Conservation (phyloP, 768 basidiomycete genomes). For the Pleurotus tuber-regium region DNA sequence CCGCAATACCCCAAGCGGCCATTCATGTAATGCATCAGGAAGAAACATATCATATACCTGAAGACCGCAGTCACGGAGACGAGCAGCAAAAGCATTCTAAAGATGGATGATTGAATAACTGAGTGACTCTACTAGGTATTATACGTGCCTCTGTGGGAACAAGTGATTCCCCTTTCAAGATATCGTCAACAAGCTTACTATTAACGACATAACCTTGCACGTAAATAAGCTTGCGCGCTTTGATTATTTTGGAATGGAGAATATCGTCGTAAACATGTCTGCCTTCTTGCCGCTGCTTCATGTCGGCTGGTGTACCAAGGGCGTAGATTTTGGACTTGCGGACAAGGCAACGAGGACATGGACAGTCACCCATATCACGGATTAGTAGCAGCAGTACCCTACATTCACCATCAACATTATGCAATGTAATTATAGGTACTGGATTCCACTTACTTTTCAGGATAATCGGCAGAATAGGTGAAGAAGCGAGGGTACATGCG, state of each 20-base stretch:
- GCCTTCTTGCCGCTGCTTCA: background rate
- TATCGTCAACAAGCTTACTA: slow-evolving; percentile 20
- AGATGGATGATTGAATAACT: background rate
- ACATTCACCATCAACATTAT: background rate
- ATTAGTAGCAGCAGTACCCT: slow-evolving; percentile 32
- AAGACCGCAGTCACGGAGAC: slow-evolving; percentile 8
- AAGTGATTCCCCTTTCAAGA: slow-evolving; percentile 24
- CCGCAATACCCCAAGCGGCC: background rate
- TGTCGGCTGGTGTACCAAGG: slow-evolving; percentile 27
- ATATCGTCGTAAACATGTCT: slow-evolving; percentile 14
- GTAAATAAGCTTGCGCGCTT: slow-evolving; percentile 24
- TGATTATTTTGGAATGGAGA: slow-evolving; percentile 10
- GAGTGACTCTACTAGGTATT: background rate
- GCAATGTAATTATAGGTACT: background rate
- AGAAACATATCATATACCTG: slow-evolving; percentile 12
- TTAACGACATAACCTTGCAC: slow-evolving; percentile 23
- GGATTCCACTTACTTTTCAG: slow-evolving; percentile 34
- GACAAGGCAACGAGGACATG: slow-evolving; percentile 34
- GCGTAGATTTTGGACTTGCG: slow-evolving; percentile 23
- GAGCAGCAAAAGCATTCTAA: slow-evolving; percentile 13
- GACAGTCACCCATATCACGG: slow-evolving; percentile 33
- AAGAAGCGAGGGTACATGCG: slow-evolving; percentile 30
- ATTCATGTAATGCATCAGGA: slow-evolving; percentile 13
- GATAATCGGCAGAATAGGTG: slow-evolving; percentile 38
- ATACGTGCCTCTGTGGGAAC: slow-evolving; percentile 26